These are phyloP conservation scores for Chloris gayana DNA, from an alignment of 176 grass and related monocot genomes.

Conservation along the genomic window DNA sequence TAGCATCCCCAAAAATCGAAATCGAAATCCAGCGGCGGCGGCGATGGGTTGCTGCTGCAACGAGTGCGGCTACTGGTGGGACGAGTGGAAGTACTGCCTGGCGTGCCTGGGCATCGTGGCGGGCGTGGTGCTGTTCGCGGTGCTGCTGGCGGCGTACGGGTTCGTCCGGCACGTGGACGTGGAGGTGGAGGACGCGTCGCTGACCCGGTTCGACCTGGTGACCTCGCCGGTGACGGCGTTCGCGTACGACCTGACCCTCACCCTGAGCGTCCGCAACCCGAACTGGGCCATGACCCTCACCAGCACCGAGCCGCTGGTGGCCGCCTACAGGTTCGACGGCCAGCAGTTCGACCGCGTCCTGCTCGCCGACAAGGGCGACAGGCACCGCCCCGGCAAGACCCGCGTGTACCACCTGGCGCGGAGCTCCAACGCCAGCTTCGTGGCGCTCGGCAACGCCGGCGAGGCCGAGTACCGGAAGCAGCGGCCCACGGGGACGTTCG, in stretches of 20 bases:
- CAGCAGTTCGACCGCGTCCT: conserved; percentile 45
- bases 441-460: conserved; percentile 14
- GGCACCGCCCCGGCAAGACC: background rate
- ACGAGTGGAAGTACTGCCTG: conserved; percentile 6
- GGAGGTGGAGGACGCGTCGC: conserved; percentile 32
- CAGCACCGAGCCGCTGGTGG: conserved; percentile 38
- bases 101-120: background rate
- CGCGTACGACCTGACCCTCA: conserved; percentile 41
- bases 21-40: background rate
- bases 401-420: conserved; percentile 3
- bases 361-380: conserved; percentile 9
- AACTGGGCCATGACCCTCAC: conserved; percentile 39
- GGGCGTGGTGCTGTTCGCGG: background rate
- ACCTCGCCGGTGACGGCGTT: background rate
- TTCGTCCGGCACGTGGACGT: conserved; percentile 7
- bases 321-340: conserved; percentile 27
- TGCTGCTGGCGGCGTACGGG: conserved; percentile 28
- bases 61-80: background rate
- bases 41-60: conserved; percentile 12
- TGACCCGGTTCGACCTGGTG: conserved; percentile 29
- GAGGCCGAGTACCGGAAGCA: conserved; percentile 24
- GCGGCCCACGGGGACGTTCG: conserved; percentile 35
- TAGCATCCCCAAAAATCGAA: no score
- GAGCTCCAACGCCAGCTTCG: background rate
- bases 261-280: conserved; percentile 38